phyloP scores from a whole-genome alignment of 2,329 filamentous ascomycete species.

The Claviceps purpurea region DNA sequence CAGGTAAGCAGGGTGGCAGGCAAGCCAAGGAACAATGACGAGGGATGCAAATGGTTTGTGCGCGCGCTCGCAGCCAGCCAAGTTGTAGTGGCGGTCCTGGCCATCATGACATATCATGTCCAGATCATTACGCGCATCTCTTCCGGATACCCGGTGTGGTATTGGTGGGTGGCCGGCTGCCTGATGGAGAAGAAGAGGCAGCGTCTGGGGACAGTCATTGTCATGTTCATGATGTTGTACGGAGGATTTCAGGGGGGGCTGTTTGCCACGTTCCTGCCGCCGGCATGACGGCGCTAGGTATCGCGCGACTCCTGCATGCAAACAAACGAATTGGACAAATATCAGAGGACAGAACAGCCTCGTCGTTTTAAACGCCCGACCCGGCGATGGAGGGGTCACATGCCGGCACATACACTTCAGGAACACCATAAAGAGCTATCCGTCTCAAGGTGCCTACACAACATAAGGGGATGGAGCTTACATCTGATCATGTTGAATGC shows the following conservation, averaged over 20 bases:
- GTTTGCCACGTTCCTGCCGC: slow-evolving; percentile 83
- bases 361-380: no score
- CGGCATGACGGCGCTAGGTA: slow-evolving; percentile 45
- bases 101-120: slow-evolving; percentile 73
- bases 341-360: no score
- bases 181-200: slow-evolving; percentile 22
- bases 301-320: neutral
- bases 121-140: slow-evolving; percentile 86
- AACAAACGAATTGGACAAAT: no score
- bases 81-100: slow-evolving; percentile 54
- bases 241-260: slow-evolving; percentile 68
- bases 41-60: slow-evolving; percentile 19
- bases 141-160: slow-evolving; percentile 83
- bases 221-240: slow-evolving; percentile 69
- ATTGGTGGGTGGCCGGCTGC: slow-evolving; percentile 57
- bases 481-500: no score
- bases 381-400: no score
- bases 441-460: no score
- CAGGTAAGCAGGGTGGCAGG: neutral
- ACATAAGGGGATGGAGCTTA: no score
- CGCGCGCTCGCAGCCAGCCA: slow-evolving; percentile 58
- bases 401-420: no score
- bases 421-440: no score
- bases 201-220: slow-evolving; percentile 25
- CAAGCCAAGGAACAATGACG: slow-evolving; percentile 3